These are phyloP conservation scores for Dactylellina cionopaga DNA, from an alignment of 2,329 filamentous ascomycete genomes.

Conservation along the genomic window DNA sequence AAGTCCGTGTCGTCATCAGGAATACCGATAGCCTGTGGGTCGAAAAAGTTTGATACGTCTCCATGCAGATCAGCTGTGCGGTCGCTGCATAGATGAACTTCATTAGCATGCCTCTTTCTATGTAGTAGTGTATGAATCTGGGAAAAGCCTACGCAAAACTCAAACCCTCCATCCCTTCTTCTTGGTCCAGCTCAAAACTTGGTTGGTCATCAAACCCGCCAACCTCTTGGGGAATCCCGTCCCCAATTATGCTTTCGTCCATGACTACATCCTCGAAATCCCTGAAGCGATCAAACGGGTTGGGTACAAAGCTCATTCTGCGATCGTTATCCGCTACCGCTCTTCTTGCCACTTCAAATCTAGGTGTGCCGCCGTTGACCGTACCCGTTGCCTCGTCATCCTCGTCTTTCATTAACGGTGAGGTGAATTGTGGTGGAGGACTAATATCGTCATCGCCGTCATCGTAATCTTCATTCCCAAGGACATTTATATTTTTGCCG, in stretches of 20 bases:
- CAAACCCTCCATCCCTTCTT: slow-evolving; percentile 35
- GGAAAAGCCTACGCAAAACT: slow-evolving; percentile 39
- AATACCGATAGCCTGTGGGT: slow-evolving; percentile 29
- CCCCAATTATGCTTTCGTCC: slow-evolving; percentile 34
- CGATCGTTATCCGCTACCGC: slow-evolving; percentile 41
- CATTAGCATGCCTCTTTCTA: not conserved
- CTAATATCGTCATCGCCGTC: slow-evolving; percentile 41
- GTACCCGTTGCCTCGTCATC: slow-evolving; percentile 15
- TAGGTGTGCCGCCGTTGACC: slow-evolving; percentile 11
- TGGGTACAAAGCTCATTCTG: slow-evolving; percentile 36
- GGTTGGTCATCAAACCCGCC: slow-evolving; percentile 21
- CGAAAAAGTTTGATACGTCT: slow-evolving; percentile 34
- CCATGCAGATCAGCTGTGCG: slow-evolving; percentile 23
- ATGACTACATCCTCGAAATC: slow-evolving; percentile 38
- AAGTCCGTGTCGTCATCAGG: slow-evolving; percentile 48
- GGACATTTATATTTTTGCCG: slow-evolving; percentile 27
- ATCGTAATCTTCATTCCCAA: slow-evolving; percentile 38
- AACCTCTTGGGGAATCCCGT: not conserved
- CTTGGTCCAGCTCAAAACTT: slow-evolving; percentile 19
- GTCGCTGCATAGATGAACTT: slow-evolving; percentile 8
- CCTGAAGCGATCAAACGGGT: slow-evolving; percentile 34
- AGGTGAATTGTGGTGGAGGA: slow-evolving; percentile 34
- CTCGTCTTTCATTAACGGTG: slow-evolving; percentile 24
- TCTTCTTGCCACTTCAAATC: slow-evolving; percentile 35
- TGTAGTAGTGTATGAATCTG: not conserved